A percentile compares a stretch with the other conserved stretches of the same genome.
These are phyloP conservation scores for Corylus heterophylla DNA, from an alignment of 306 rosid species.

Conservation along the genomic window DNA sequence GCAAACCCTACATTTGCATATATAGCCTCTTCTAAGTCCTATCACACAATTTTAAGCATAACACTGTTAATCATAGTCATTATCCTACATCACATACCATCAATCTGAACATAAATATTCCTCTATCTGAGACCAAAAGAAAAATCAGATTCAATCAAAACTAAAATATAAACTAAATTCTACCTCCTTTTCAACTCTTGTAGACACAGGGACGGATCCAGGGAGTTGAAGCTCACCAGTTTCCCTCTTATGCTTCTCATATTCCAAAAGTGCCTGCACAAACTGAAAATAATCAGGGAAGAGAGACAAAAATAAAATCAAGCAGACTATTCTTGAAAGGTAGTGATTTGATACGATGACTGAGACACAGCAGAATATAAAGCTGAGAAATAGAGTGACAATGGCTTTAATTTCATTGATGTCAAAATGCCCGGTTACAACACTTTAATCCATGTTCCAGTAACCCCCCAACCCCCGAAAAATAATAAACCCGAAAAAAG, in stretches of 20 bases:
- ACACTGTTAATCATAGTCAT: neutral
- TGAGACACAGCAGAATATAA: slow-evolving; percentile 11
- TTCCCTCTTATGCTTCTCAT: slow-evolving; percentile 75
- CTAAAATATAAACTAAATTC: slow-evolving; percentile 9
- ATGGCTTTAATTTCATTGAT: slow-evolving; percentile 16
- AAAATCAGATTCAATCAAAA: slow-evolving; percentile 10
- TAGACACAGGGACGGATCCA: slow-evolving; percentile 56
- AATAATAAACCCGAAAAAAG: neutral
- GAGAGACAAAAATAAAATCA: slow-evolving; percentile 13
- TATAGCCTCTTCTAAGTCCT: neutral
- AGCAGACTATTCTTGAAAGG: slow-evolving; percentile 15
- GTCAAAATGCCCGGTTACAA: slow-evolving; percentile 17
- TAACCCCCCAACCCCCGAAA: neutral
- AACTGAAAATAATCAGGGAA: slow-evolving; percentile 22
- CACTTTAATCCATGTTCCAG: neutral
- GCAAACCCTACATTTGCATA: neutral
- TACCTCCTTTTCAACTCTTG: slow-evolving; percentile 75
- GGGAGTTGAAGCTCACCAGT: slow-evolving; percentile 70
- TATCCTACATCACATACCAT: neutral
- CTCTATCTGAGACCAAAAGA: slow-evolving; percentile 4
- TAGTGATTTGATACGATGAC: slow-evolving; percentile 2
- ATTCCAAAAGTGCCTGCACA: slow-evolving; percentile 77
- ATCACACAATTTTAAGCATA: neutral
- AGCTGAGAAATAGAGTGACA: slow-evolving; percentile 23
- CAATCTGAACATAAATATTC: neutral